Evolutionary conservation across 192 early-diverging fungal species (phyloP).

Genomic region (Diversispora eburnea): DNA sequence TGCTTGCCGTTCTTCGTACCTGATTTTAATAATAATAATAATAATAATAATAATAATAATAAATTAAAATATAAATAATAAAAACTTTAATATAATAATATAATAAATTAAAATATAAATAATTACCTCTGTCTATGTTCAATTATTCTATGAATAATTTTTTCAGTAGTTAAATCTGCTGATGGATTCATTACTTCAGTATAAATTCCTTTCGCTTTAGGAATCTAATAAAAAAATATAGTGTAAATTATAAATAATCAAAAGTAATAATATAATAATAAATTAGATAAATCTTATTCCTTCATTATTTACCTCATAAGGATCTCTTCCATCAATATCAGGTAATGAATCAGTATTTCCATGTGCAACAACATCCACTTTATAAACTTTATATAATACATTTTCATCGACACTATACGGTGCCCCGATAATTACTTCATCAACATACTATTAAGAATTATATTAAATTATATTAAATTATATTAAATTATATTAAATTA

Average conservation of each 20-base stretch:
- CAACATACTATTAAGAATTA: conserved; percentile 63
- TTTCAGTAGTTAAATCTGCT: conserved; percentile 74
- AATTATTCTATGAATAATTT: conserved; percentile 88
- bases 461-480: conserved; percentile 2
- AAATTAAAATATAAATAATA: not conserved
- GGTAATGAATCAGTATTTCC: conserved; percentile 61
- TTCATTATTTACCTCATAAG: conserved; percentile 60
- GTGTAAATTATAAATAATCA: not conserved
- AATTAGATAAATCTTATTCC: not conserved
- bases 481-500: conserved; percentile 5
- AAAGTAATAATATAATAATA: not conserved
- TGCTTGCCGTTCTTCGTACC: conserved; percentile 70
- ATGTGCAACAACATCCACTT: conserved; percentile 78
- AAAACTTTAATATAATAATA: not conserved
- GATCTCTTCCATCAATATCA: conserved; percentile 75
- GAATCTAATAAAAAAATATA: conserved; percentile 46
- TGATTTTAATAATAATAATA: conserved; percentile 23
- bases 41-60: not conserved
- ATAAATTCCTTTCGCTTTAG: conserved; percentile 78
- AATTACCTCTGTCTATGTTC: conserved; percentile 76
- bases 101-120: not conserved
- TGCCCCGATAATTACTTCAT: conserved; percentile 92
- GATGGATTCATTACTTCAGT: conserved; percentile 73
- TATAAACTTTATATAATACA: conserved; percentile 81
- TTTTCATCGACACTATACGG: conserved; percentile 86